Conservation (phyloP, 1,284 basidiomycete species). For the Exobasidium rhododendri region DNA sequence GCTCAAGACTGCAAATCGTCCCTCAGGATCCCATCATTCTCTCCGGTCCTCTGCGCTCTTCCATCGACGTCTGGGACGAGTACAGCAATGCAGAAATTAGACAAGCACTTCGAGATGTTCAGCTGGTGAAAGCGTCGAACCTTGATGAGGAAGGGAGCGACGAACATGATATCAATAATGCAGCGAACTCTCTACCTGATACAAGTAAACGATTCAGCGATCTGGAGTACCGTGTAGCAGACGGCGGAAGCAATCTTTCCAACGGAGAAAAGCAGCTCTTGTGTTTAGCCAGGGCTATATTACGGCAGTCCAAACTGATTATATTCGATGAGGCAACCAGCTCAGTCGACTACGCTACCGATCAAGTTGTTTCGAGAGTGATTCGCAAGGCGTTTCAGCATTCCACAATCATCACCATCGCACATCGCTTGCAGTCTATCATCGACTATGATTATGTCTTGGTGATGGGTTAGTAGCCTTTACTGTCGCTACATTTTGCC, state of each 20-base stretch:
- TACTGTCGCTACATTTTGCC: neutral
- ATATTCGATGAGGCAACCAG: conserved; percentile 53
- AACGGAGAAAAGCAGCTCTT: conserved; percentile 51
- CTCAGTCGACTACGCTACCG: conserved; percentile 46
- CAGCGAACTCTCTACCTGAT: neutral
- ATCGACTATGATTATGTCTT: conserved; percentile 58
- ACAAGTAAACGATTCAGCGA: conserved; percentile 10
- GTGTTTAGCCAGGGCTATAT: conserved; percentile 47
- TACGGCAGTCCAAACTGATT: conserved; percentile 41
- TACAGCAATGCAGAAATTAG: conserved; percentile 34
- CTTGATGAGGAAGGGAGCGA: neutral
- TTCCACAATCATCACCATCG: conserved; percentile 78
- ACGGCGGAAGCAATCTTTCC: conserved; percentile 48
- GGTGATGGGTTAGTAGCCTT: conserved; percentile 52
- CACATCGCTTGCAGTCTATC: conserved; percentile 60
- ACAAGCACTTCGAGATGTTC: conserved; percentile 21
- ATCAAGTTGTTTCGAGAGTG: conserved; percentile 65
- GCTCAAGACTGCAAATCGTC: conserved; percentile 60
- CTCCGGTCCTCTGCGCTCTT: conserved; percentile 41
- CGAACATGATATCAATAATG: neutral
- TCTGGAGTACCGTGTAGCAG: conserved; percentile 24
- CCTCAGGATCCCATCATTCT: conserved; percentile 55
- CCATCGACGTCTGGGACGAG: conserved; percentile 39
- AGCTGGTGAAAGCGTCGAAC: neutral
- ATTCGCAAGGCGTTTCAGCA: conserved; percentile 74